Conservation (phyloP, 2,329 filamentous ascomycete genomes). For the Teratosphaeriaceae sp. region DNA sequence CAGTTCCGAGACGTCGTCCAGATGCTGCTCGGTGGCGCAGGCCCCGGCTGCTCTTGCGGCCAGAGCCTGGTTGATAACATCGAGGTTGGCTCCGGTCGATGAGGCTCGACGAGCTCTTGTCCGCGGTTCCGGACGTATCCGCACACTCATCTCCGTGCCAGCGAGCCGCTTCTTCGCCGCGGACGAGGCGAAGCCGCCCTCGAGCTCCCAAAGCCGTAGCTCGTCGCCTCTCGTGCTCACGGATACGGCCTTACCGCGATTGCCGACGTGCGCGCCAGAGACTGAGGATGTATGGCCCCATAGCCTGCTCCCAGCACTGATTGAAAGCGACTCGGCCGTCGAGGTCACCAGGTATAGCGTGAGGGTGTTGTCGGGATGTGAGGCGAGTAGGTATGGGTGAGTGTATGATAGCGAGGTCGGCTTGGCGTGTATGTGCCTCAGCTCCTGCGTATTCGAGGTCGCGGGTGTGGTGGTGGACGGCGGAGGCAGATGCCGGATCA, state of each 20-base stretch:
- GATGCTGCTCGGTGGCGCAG: neutral
- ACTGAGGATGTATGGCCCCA: slow-evolving; percentile 93
- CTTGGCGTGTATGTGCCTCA: slow-evolving; percentile 31
- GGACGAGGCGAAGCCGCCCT: slow-evolving; percentile 55
- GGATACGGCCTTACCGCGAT: slow-evolving; percentile 82
- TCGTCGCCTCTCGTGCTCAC: slow-evolving; percentile 68
- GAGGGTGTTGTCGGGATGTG: slow-evolving; percentile 81
- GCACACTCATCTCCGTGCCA: slow-evolving; percentile 47
- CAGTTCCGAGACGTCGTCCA: slow-evolving; percentile 20
- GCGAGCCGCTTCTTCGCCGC: slow-evolving; percentile 36
- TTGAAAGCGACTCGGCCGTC: slow-evolving; percentile 55
- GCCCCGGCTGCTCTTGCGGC: neutral
- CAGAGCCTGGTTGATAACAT: slow-evolving; percentile 11
- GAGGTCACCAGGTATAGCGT: slow-evolving; percentile 77
- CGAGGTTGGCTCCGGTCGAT: slow-evolving; percentile 5
- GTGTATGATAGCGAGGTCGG: slow-evolving; percentile 48
- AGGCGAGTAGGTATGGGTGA: slow-evolving; percentile 79
- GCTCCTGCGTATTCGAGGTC: slow-evolving; percentile 17
- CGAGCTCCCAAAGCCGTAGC: slow-evolving; percentile 78
- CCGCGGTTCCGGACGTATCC: slow-evolving; percentile 31
- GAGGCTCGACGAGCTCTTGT: too few relatives aligned
- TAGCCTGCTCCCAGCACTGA: slow-evolving; percentile 67
- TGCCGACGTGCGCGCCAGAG: slow-evolving; percentile 75
- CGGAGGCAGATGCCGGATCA: slow-evolving; percentile 21
- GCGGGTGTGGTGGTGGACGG: slow-evolving; percentile 10